Base-by-base conservation (phyloP, 345 rosid genomes). In the Gossypium thurberi region DNA sequence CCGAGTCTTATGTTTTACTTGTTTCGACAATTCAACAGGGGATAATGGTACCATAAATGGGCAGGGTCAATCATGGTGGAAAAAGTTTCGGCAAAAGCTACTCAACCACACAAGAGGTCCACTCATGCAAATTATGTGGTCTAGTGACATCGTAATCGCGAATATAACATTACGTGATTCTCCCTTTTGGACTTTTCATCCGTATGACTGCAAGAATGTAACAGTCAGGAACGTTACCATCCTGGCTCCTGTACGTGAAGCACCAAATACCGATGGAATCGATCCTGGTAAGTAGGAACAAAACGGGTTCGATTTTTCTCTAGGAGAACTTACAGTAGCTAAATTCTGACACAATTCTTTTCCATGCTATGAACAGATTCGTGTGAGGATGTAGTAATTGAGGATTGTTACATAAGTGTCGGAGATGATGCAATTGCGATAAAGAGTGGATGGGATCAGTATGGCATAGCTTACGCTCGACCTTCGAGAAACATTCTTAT, bases 391-490 rank as follows among this genome's bases (percentile, higher is more conserved):
- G 90, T 95, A 89, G 89, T 95, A 40, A 95, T 95, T 33, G 98
- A 95, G 78, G 88, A 95, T 78, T 92, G 98, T 73, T 95, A 92
- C 79, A 95, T 92, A 72, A 95, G 99, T 69, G 96, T 92, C 14
- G 99, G 99, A 59, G 99, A 95, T 78, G 99, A 95, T 78, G 97
- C 86, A 0, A 87, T 92, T 66, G 99, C 98, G 1, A 95, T 95
- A 81, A 92, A 95, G 82, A 95, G 98, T 75, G 99, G 99, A 37
- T 92, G 99, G 99, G 99, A 95, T 90, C 99, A 95, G 78, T 95
- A 90, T 82, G 99, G 99, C 55, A 92, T 92, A 62, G 81, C 86
- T 2, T 95, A 92, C 78, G 94, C 90, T 57, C 86, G 87, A 71
- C 97, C 98, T 59, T 90, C 98, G 2, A 82, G 61, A 15, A 95